phyloP scores from a whole-genome alignment of 2,329 filamentous ascomycete genomes.

The Coniella lustricola region DNA sequence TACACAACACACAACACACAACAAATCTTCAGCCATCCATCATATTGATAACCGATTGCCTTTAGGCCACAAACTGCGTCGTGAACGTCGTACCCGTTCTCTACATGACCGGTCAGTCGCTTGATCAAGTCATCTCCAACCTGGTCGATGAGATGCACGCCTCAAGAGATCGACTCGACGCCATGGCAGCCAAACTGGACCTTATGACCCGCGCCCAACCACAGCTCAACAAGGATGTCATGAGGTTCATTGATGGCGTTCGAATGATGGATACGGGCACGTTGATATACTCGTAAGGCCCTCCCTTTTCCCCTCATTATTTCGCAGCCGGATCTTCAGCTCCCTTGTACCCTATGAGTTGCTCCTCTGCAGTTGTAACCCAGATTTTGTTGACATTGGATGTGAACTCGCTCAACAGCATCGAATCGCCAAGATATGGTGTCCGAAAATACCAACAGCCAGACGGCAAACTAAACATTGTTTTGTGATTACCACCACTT shows the following conservation, averaged over 20 bases:
- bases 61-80: constrained; percentile 18
- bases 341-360: too few species aligned
- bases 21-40: too few species aligned
- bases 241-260: constrained; percentile 25
- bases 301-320: neutral
- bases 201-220: constrained; percentile 13
- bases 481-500: constrained; percentile 17
- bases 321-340: neutral
- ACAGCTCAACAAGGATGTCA: constrained; percentile 12
- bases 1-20: too few species aligned
- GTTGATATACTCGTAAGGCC: constrained; percentile 26
- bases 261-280: constrained; percentile 26
- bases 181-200: constrained; percentile 4
- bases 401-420: too few species aligned
- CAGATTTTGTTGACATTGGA: too few species aligned
- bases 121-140: constrained; percentile 4
- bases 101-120: constrained; percentile 10
- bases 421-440: constrained; percentile 28
- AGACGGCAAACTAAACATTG: constrained; percentile 28
- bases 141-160: constrained; percentile 12
- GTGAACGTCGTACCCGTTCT: constrained; percentile 18
- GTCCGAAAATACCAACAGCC: constrained; percentile 23
- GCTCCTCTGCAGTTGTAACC: too few species aligned
- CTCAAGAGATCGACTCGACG: constrained; percentile 14
- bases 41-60: neutral